A percentile compares a stretch with the other conserved stretches of the same genome.
phyloP scores from a whole-genome alignment of 2,329 filamentous ascomycete genomes.

The Macrophomina phaseolina region DNA sequence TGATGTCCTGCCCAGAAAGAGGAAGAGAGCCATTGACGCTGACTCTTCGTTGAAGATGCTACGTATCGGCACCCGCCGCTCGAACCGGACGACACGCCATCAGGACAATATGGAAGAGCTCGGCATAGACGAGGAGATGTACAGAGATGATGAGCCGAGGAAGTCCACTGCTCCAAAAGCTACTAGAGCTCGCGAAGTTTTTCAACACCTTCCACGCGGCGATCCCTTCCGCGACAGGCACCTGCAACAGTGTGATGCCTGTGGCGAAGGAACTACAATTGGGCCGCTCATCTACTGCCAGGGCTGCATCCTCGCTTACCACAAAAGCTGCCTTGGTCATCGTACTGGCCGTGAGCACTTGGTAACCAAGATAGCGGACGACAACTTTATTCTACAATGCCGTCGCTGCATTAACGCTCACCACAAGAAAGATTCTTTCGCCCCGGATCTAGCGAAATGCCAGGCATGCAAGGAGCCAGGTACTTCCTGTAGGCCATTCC shows the following conservation, averaged over 20 bases:
- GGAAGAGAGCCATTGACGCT: constrained; percentile 40
- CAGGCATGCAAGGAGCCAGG: constrained; percentile 71
- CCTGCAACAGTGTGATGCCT: constrained; percentile 73
- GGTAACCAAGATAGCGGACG: constrained; percentile 80
- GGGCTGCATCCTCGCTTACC: constrained; percentile 83
- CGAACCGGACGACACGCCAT: constrained; percentile 53
- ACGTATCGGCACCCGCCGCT: constrained; percentile 47
- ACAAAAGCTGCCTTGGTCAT: constrained; percentile 80
- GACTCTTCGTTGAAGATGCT: constrained; percentile 19
- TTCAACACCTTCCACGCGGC: constrained; percentile 65
- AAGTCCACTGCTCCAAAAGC: constrained; percentile 55
- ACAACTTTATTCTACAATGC: constrained; percentile 87
- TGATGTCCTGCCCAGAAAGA: constrained; percentile 48
- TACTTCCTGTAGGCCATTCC: constrained; percentile 74
- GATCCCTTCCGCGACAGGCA: constrained; percentile 75
- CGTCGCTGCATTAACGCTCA: constrained; percentile 77
- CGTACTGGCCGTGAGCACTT: constrained; percentile 80
- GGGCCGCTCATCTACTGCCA: constrained; percentile 85
- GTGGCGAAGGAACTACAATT: constrained; percentile 64
- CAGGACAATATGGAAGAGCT: constrained; percentile 60
- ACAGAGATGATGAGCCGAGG: constrained; percentile 48
- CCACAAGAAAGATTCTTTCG: constrained; percentile 69
- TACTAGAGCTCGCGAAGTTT: constrained; percentile 72
- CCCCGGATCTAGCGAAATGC: constrained; percentile 75
- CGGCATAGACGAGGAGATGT: constrained; percentile 68